phyloP scores from a whole-genome alignment of 345 rosid species.

The Rhizophora mangle region DNA sequence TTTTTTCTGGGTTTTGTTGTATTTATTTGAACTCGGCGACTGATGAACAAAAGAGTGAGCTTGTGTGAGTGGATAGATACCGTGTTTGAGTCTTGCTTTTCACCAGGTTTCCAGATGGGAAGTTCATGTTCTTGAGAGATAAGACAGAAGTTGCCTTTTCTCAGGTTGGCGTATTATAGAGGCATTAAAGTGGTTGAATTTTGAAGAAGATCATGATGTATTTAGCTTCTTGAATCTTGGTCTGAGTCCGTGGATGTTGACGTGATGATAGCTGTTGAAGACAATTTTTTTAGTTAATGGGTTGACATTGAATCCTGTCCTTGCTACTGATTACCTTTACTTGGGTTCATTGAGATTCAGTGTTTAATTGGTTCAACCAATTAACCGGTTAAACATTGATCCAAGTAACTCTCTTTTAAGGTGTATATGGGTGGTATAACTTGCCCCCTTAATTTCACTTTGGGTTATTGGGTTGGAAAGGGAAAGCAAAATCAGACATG shows the following conservation, averaged over 20 bases:
- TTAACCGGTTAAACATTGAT: background rate
- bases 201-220: background rate
- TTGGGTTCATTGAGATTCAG: no score
- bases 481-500: slow-evolving; percentile 47
- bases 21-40: background rate
- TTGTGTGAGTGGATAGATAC: no score
- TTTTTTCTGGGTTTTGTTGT: background rate
- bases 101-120: background rate
- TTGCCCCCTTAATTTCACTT: slow-evolving; percentile 80
- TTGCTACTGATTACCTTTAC: no score
- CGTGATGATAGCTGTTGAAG: slow-evolving; percentile 2
- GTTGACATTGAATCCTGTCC: no score
- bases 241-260: background rate
- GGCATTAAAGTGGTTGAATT: background rate
- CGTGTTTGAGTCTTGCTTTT: no score
- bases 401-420: slow-evolving; percentile 36
- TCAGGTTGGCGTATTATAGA: background rate
- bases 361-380: no score
- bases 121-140: background rate
- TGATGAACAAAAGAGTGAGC: no score
- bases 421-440: slow-evolving; percentile 63
- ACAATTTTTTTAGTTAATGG: background rate
- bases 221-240: slow-evolving; percentile 7
- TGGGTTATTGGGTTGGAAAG: slow-evolving; percentile 79
- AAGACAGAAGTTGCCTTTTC: background rate